Evolutionary conservation across 805 yeast species (phyloP), one percentile per base, ranked within the genome.

Genomic region (Cyberlindnera meyerae): DNA sequence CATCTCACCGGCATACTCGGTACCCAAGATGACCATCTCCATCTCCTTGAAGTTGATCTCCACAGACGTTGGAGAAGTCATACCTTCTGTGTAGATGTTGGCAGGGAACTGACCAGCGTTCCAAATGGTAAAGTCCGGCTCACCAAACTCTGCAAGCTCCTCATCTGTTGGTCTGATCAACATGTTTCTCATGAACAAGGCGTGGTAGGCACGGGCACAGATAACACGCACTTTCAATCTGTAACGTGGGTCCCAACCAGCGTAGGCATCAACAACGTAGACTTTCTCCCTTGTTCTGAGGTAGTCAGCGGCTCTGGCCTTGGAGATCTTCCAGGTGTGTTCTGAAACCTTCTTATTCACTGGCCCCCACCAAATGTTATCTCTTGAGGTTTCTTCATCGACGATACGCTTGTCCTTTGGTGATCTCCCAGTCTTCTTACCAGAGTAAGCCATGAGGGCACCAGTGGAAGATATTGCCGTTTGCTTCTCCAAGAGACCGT

Each of bases 1-100:
- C 98, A 90, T 90, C 73, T 90, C 98, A 58, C 98, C 98, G 37
- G 98, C 98, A 60, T 90, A 90, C 72, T 90, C 98, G 30, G 97
- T 90, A 67, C 98, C 98, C 54, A 93, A 74, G 58, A 90, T 93
- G 47, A 90, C 88, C 98, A 93, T 90, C 71, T 93, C 98, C 96
- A 89, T 89, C 51, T 77, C 87, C 70, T 88, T 84, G 75, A 90
- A 90, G 70, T 90, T 90, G 60, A 90, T 88, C 68, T 88, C 97
- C 48, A 90, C 95, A 34, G 96, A 84, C 31, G 97, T 88, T 47
- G 89, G 69, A 24, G 97, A 89, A 41, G 97, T 85, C 98, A 90
- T 90, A 61, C 97, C 97, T 61, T 85, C 81, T 42, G 98, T 90
- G 74, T 79, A 86, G 42, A 85, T 80, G 66, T 90, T 90, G 34